Evolutionary conservation across 2,329 filamentous ascomycete genomes (phyloP).

Genomic region (Aspergillus ustus): DNA sequence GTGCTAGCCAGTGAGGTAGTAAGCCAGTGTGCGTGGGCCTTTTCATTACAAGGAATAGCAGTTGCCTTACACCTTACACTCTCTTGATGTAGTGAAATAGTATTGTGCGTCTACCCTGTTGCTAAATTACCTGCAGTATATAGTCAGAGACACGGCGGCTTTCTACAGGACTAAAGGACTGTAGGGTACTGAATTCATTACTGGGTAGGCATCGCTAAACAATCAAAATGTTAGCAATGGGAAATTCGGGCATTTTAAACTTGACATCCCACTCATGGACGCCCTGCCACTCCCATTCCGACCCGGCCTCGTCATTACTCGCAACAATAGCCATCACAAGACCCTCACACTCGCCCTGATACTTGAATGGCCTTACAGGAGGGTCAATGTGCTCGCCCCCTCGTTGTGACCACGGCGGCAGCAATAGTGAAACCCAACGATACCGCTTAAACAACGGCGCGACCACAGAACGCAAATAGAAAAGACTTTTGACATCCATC

Average conservation of each 20-base stretch:
- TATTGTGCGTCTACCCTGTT: too few species aligned
- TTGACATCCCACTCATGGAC: constrained; percentile 17
- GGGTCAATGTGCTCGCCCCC: background rate
- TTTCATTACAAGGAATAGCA: too few species aligned
- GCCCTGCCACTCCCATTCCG: constrained; percentile 19
- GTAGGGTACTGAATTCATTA: too few species aligned
- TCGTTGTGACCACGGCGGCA: constrained; percentile 5
- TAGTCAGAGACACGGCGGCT: too few species aligned
- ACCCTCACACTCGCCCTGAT: constrained; percentile 12
- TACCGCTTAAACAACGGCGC: constrained; percentile 9
- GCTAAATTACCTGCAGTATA: too few species aligned
- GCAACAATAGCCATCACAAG: constrained; percentile 9
- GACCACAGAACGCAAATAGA: background rate
- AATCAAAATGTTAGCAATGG: constrained; percentile 9
- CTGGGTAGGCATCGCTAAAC: too few species aligned
- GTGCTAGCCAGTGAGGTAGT: too few species aligned
- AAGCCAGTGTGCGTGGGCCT: too few species aligned
- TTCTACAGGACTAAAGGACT: too few species aligned
- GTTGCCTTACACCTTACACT: too few species aligned
- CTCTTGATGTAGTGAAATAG: too few species aligned
- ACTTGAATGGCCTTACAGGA: background rate
- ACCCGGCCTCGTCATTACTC: constrained; percentile 1
- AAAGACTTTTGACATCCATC: constrained; percentile 4
- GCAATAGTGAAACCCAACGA: constrained; percentile 12
- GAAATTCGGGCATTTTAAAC: constrained; percentile 15